These are phyloP conservation scores for Salvia splendens DNA, from an alignment of 257 asterid genomes.

Conservation along the genomic window DNA sequence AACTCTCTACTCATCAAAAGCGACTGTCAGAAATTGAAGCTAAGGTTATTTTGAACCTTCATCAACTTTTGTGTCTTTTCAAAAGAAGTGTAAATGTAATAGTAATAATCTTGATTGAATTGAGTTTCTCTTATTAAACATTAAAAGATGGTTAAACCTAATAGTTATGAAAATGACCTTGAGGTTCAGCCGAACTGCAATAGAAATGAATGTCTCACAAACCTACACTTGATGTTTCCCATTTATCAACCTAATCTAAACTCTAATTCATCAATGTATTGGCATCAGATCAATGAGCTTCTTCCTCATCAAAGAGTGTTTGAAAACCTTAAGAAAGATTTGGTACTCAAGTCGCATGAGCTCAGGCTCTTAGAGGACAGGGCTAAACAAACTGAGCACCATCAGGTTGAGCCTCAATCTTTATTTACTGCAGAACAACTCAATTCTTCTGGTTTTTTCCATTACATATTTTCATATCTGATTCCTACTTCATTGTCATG, in stretches of 20 bases:
- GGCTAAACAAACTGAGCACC: conserved; percentile 96
- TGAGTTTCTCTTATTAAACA: conserved; percentile 4
- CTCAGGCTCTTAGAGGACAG: conserved; percentile 78
- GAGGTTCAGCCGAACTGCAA: neutral
- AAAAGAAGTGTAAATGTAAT: conserved; percentile 3
- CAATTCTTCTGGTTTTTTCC: conserved; percentile 25
- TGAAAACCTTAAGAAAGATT: conserved; percentile 74
- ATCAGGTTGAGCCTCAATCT: conserved; percentile 63
- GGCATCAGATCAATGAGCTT: conserved; percentile 73
- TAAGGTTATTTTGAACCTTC: conserved; percentile 48
- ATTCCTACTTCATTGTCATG: conserved; percentile 13
- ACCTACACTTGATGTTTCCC: neutral
- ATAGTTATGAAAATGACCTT: neutral
- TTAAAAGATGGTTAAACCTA: neutral
- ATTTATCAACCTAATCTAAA: neutral
- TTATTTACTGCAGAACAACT: conserved; percentile 9
- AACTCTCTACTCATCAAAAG: conserved; percentile 65
- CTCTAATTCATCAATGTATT: conserved; percentile 21
- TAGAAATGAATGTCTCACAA: neutral
- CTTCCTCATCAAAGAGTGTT: conserved; percentile 85
- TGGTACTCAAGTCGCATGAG: conserved; percentile 92
- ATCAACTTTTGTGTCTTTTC: neutral
- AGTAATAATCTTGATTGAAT: neutral
- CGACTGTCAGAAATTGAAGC: conserved; percentile 66
- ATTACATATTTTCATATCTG: conserved; percentile 10